Evolutionary conservation across 768 basidiomycete genomes (phyloP).

Genomic region (Serendipita indica): DNA sequence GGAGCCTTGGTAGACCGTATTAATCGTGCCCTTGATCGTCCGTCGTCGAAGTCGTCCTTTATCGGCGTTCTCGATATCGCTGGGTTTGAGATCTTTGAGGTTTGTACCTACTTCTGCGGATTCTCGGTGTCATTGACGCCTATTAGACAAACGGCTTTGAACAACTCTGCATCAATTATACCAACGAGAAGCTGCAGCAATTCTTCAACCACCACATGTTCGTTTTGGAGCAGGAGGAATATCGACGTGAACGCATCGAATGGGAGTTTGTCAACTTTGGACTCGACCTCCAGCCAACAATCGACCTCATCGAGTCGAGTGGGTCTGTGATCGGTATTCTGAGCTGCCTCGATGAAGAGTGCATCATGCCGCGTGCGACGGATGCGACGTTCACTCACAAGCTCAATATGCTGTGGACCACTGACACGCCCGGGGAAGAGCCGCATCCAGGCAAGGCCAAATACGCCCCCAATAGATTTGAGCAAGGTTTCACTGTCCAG

Average conservation of each 20-base stretch:
- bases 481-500: conserved; percentile 75
- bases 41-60: conserved; percentile 81
- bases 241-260: conserved; percentile 86
- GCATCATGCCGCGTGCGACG: conserved; percentile 98
- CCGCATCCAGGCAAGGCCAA: conserved; percentile 66
- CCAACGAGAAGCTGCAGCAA: conserved; percentile 96
- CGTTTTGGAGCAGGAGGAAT: conserved; percentile 97
- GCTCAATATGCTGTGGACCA: conserved; percentile 63
- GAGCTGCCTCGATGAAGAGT: conserved; percentile 90
- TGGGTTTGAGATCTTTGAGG: conserved; percentile 77
- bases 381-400: conserved; percentile 92
- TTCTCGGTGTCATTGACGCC: not conserved
- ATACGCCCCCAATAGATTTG: conserved; percentile 75
- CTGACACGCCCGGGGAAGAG: conserved; percentile 24
- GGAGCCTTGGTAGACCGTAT: conserved; percentile 87
- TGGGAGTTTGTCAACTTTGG: conserved; percentile 99
- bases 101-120: not conserved
- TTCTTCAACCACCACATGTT: conserved; percentile 99
- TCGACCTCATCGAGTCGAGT: conserved; percentile 87
- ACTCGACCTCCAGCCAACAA: conserved; percentile 91
- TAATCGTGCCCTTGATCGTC: conserved; percentile 86
- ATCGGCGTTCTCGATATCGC: conserved; percentile 99
- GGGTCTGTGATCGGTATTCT: conserved; percentile 69
- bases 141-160: conserved; percentile 76
- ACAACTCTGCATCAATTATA: conserved; percentile 95